These are phyloP conservation scores for Tricladium varicosporioides DNA, from an alignment of 2,329 filamentous ascomycete genomes.

Conservation along the genomic window DNA sequence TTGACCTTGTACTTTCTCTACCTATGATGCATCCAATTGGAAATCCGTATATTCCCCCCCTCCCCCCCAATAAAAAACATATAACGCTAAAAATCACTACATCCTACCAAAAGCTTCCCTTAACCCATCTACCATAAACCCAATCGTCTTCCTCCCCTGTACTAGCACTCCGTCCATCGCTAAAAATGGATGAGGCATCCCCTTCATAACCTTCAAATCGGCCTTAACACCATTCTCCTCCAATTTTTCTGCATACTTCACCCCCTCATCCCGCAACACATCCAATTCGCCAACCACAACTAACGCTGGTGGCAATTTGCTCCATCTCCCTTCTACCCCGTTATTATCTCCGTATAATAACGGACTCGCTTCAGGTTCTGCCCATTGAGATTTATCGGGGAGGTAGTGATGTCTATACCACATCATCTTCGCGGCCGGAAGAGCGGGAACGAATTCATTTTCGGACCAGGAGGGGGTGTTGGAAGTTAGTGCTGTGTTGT, in stretches of 20 bases:
- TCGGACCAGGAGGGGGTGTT: slow-evolving; percentile 48
- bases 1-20: too few species aligned
- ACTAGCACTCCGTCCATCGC: slow-evolving; percentile 55
- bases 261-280: slow-evolving; percentile 53
- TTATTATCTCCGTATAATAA: slow-evolving; percentile 46
- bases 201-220: slow-evolving; percentile 49
- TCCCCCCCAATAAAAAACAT: too few species aligned
- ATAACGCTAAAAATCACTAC: too few species aligned
- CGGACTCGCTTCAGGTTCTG: slow-evolving; percentile 52
- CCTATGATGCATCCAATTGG: too few species aligned
- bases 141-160: slow-evolving; percentile 50
- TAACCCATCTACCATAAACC: slow-evolving; percentile 30
- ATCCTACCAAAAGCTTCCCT: slow-evolving; percentile 24
- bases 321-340: slow-evolving; percentile 42
- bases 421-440: slow-evolving; percentile 56
- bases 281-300: slow-evolving; percentile 56
- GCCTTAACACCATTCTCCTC: slow-evolving; percentile 44
- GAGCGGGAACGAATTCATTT: slow-evolving; percentile 49
- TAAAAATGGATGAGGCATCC: slow-evolving; percentile 57
- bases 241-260: slow-evolving; percentile 49
- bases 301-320: slow-evolving; percentile 47
- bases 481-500: slow-evolving; percentile 50
- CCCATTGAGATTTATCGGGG: slow-evolving; percentile 44
- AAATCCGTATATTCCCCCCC: too few species aligned
- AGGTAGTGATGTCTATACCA: slow-evolving; percentile 61